A percentile compares a stretch with the other conserved stretches of the same genome.
These are phyloP conservation scores for Kwoniella mangroviensis DNA, from an alignment of 768 basidiomycete genomes.

Conservation along the genomic window DNA sequence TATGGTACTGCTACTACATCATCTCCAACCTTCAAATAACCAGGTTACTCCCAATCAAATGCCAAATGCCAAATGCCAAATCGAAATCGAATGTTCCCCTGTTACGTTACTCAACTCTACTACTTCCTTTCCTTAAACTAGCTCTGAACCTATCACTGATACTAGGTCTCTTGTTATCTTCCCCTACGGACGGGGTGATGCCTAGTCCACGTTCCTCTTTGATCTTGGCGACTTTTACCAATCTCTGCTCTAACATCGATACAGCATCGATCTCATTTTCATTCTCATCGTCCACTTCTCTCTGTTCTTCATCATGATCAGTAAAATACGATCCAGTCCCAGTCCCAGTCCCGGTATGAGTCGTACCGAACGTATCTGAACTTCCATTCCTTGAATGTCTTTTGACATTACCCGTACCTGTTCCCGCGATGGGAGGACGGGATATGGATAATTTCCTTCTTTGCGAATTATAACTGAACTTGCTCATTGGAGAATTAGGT, in stretches of 20 bases:
- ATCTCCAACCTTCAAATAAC: no score
- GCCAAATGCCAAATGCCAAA: background rate
- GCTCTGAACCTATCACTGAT: constrained; percentile 28
- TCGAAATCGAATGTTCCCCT: background rate
- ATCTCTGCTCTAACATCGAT: constrained; percentile 22
- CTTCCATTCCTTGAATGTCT: constrained; percentile 11
- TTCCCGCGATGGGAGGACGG: background rate
- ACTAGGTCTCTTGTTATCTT: constrained; percentile 22
- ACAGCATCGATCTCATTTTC: constrained; percentile 27
- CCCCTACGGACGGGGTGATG: background rate
- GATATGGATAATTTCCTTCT: background rate
- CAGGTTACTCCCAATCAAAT: no score
- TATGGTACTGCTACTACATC: background rate
- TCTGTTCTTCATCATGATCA: background rate
- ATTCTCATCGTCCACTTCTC: background rate
- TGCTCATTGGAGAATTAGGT: constrained; percentile 24
- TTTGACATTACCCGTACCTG: background rate
- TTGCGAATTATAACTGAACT: constrained; percentile 17
- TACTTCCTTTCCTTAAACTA: constrained; percentile 22
- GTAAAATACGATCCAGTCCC: background rate
- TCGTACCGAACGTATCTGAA: background rate
- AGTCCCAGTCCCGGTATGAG: background rate
- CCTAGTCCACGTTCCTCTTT: constrained; percentile 20
- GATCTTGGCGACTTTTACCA: constrained; percentile 22
- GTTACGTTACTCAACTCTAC: background rate